phyloP scores from a whole-genome alignment of 1,284 basidiomycete genomes.

The Phaffia rhodozyma region DNA sequence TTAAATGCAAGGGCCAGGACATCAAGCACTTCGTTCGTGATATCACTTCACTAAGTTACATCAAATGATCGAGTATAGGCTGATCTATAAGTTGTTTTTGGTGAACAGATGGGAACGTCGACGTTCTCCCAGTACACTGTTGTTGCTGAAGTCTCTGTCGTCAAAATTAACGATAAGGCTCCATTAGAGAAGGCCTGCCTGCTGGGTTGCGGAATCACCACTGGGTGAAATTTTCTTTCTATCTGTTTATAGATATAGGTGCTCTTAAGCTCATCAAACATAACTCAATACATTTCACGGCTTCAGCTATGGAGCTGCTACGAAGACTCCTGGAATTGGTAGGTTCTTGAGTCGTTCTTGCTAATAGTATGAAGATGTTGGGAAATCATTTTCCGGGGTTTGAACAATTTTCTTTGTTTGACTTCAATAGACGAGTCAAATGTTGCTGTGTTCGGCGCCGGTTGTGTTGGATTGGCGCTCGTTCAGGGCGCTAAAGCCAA shows the following conservation, averaged over 20 bases:
- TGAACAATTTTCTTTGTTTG: not conserved
- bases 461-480: slow-evolving; percentile 90
- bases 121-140: slow-evolving; percentile 99
- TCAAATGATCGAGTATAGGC: not conserved
- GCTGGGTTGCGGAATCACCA: slow-evolving; percentile 91
- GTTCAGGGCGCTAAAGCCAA: slow-evolving; percentile 69
- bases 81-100: not conserved
- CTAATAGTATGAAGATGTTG: slow-evolving; percentile 19
- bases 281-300: not conserved
- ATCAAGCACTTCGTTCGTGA: slow-evolving; percentile 76
- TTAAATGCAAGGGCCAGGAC: slow-evolving; percentile 77
- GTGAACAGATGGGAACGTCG: slow-evolving; percentile 84
- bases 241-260: slow-evolving; percentile 25
- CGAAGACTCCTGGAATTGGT: slow-evolving; percentile 41
- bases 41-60: not conserved
- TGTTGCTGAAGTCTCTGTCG: slow-evolving; percentile 92
- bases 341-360: slow-evolving; percentile 26
- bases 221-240: slow-evolving; percentile 74
- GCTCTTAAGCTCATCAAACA: slow-evolving; percentile 7
- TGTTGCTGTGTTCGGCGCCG: slow-evolving; percentile 90
- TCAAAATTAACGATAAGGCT: slow-evolving; percentile 72
- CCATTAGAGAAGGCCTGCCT: slow-evolving; percentile 91
- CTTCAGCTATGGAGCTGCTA: slow-evolving; percentile 34
- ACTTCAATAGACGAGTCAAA: slow-evolving; percentile 55
- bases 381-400: slow-evolving; percentile 17